Conservation (phyloP, 1,139 yeast genomes). For the Maudiozyma humilis region DNA sequence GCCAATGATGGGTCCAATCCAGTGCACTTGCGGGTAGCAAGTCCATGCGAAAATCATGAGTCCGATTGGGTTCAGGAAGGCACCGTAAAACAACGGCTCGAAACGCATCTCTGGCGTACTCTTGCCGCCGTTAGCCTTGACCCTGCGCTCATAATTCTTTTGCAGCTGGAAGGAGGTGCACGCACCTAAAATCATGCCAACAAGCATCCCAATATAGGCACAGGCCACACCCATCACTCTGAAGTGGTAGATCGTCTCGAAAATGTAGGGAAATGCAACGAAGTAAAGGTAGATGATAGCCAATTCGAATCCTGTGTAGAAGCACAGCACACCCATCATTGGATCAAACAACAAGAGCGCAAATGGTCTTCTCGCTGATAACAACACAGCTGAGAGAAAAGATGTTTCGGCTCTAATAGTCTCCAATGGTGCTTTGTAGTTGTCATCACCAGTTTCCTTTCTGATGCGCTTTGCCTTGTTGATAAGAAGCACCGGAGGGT, state of each 20-base stretch:
- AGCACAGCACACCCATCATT: constrained; percentile 52
- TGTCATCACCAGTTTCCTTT: constrained; percentile 49
- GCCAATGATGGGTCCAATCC: constrained; percentile 68
- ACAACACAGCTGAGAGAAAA: constrained; percentile 34
- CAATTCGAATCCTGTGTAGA: constrained; percentile 53
- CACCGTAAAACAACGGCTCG: constrained; percentile 42
- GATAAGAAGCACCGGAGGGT: constrained; percentile 54
- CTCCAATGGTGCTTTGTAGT: constrained; percentile 46
- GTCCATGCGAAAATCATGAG: constrained; percentile 78
- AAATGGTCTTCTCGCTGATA: constrained; percentile 46
- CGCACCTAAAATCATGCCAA: constrained; percentile 40
- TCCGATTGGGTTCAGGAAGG: constrained; percentile 49
- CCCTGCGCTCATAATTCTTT: constrained; percentile 28
- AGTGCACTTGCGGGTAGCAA: constrained; percentile 46
- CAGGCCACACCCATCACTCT: constrained; percentile 45
- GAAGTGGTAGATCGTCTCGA: constrained; percentile 41
- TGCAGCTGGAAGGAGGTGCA: constrained; percentile 32
- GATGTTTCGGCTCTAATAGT: constrained; percentile 37
- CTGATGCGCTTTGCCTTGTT: constrained; percentile 51
- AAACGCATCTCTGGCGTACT: constrained; percentile 55
- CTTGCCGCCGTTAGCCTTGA: constrained; percentile 33
- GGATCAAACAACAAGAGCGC: constrained; percentile 47
- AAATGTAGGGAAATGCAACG: constrained; percentile 54
- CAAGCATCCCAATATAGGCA: constrained; percentile 45
- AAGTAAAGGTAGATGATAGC: constrained; percentile 57